These are phyloP conservation scores for Dryas octopetala DNA, from an alignment of 306 rosid species.

Conservation along the genomic window DNA sequence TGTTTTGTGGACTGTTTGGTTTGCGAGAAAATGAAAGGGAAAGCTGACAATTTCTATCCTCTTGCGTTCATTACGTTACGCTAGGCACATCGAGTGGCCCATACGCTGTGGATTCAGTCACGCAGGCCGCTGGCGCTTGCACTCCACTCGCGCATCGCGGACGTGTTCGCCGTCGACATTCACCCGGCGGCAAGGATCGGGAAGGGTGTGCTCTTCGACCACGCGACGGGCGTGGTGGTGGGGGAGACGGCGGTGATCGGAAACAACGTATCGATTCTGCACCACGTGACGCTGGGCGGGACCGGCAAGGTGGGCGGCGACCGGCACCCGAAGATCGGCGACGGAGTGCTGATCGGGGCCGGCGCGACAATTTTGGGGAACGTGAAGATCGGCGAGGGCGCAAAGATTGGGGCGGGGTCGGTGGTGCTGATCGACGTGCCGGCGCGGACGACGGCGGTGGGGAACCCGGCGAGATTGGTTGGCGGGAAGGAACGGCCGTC, in stretches of 20 bases:
- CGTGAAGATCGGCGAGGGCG: conserved; percentile 86
- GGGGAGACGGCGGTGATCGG: conserved; percentile 98
- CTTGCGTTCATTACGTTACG: background rate
- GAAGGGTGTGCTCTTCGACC: conserved; percentile 82
- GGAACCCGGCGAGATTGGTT: conserved; percentile 87
- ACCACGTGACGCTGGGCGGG: conserved; percentile 93
- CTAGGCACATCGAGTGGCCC: conserved; percentile 87
- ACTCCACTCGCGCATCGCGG: conserved; percentile 71
- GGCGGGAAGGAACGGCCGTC: conserved; percentile 91
- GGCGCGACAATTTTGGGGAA: conserved; percentile 90
- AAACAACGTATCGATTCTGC: conserved; percentile 84
- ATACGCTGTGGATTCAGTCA: conserved; percentile 72
- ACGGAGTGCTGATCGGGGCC: conserved; percentile 92
- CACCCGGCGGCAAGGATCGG: conserved; percentile 92
- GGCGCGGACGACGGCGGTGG: conserved; percentile 62
- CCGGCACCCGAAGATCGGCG: conserved; percentile 89
- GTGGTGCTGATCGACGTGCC: conserved; percentile 93
- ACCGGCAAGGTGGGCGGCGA: conserved; percentile 93
- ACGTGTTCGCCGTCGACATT: conserved; percentile 88
- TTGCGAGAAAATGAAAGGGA: background rate
- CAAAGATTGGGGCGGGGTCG: conserved; percentile 87
- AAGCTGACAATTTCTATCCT: no score
- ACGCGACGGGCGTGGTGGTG: conserved; percentile 88
- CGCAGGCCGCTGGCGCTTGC: conserved; percentile 84
- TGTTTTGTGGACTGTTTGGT: background rate